These are phyloP conservation scores for Cynanchum wilfordii DNA, from an alignment of 257 asterid species.

Conservation along the genomic window DNA sequence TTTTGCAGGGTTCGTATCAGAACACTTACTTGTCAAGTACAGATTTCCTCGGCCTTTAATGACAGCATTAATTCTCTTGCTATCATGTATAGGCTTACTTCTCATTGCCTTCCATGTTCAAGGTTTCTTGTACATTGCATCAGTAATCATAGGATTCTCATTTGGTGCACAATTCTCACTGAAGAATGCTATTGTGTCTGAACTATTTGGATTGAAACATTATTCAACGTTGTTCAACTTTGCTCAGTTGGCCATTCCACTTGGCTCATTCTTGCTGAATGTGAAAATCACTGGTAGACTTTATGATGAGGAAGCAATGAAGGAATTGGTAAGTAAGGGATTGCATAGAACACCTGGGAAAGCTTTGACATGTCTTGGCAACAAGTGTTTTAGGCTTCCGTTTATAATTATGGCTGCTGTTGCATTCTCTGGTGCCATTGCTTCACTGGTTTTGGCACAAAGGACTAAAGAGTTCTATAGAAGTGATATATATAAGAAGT, in stretches of 20 bases:
- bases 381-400: conserved; percentile 43
- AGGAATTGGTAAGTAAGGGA: conserved; percentile 46
- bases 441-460: conserved; percentile 47
- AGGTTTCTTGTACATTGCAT: conserved; percentile 54
- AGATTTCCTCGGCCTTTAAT: conserved; percentile 64
- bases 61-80: conserved; percentile 50
- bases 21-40: conserved; percentile 15
- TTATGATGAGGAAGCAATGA: conserved; percentile 56
- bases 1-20: too few species aligned
- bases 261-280: conserved; percentile 61
- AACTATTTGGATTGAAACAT: conserved; percentile 60
- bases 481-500: conserved; percentile 66
- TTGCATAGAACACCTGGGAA: conserved; percentile 45
- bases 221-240: conserved; percentile 68
- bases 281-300: conserved; percentile 53
- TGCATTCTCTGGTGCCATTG: conserved; percentile 48
- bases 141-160: conserved; percentile 65
- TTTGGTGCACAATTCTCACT: conserved; percentile 66
- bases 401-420: conserved; percentile 46
- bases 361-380: conserved; percentile 55
- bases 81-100: conserved; percentile 53
- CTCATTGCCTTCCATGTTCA: conserved; percentile 57
- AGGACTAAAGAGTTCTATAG: conserved; percentile 54
- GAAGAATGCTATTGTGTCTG: conserved; percentile 53
- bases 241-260: conserved; percentile 66